Evolutionary conservation across 495 filamentous ascomycete species (phyloP), one percentile per base, ranked within the genome.

Genomic region (Lophiostoma macrostomum): DNA sequence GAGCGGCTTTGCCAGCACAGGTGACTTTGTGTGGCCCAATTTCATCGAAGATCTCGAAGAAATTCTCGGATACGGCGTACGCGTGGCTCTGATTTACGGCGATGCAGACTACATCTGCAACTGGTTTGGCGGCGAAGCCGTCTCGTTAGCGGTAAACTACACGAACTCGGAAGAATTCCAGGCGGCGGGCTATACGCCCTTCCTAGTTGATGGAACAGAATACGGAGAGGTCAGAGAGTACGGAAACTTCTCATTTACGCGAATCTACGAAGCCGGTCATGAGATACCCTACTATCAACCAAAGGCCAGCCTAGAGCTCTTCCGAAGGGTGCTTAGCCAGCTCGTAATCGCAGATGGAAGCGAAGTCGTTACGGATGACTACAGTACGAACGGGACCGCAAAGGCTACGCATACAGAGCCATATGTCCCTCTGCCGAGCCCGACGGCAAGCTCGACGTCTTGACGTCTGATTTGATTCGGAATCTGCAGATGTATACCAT

Each of bases 381-480:
- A 74, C 52, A 67, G 62, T 18, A 78, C 74, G 0, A 67, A 71
- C 30, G 80, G 80, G 1, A 67, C 69, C 2, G 69, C 72, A 0
- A 73, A 67, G 42, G 74, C 78, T 10, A 84, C 80, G 25, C 79
- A 82, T 66, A 81, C 80, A 0, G 72, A 81, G 63, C 67, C 73
- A 5, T 82, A 68, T 58, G 76, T 78, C 40, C 64, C 76, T 5
- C 57, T 79, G 56, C 70, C 76, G 40, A 44, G 22, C 25, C 11
- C 38, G 38, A 41, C 38, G 38, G 5, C 40, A 27, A 25, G 25
- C n/a, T n/a, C n/a, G n/a, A n/a, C n/a, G n/a, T n/a, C n/a, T n/a
- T n/a, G n/a, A n/a, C n/a, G n/a, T n/a, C n/a, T n/a, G n/a, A n/a
- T n/a, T n/a, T n/a, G n/a, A n/a, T n/a, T n/a, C n/a, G n/a, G n/a